Percentiles rank a stretch among this genome's conserved stretches.
These are phyloP conservation scores for Stylonectria norvegica DNA, from an alignment of 2,329 filamentous ascomycete species.

Conservation along the genomic window DNA sequence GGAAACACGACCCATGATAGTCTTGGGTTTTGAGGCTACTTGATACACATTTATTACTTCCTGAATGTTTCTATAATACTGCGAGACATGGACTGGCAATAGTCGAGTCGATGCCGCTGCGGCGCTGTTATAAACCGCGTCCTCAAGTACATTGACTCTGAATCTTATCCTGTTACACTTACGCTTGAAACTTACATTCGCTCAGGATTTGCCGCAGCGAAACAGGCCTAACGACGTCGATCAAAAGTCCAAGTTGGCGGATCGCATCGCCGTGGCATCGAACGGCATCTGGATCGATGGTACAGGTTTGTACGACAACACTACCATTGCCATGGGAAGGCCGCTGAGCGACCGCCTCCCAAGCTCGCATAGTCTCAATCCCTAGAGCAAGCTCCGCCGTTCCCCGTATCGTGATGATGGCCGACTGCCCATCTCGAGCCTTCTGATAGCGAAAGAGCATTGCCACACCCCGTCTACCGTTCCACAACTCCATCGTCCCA, in stretches of 20 bases:
- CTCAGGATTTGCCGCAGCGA: constrained; percentile 22
- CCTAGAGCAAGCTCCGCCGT: constrained; percentile 19
- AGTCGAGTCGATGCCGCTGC: no score
- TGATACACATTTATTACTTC: no score
- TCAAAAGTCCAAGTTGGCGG: constrained; percentile 18
- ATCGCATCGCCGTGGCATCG: constrained; percentile 24
- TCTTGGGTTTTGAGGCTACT: no score
- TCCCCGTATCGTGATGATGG: constrained; percentile 23
- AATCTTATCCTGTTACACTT: no score
- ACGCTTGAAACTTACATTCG: constrained; percentile 15
- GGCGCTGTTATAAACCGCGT: no score
- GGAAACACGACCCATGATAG: no score
- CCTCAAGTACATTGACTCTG: no score
- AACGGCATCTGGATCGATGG: constrained; percentile 14
- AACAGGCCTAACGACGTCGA: constrained; percentile 16
- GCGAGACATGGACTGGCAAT: no score
- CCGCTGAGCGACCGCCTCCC: constrained; percentile 21
- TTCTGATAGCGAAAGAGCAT: constrained; percentile 25
- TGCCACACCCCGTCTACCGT: constrained; percentile 24
- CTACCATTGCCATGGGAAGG: constrained; percentile 16
- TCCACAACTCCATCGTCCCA: constrained; percentile 33
- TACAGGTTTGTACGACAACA: constrained; percentile 14
- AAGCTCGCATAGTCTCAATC: constrained; percentile 18
- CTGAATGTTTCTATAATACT: no score
- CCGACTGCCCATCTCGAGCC: constrained; percentile 13